Evolutionary conservation across 2,329 filamentous ascomycete species (phyloP).

Genomic region (Lasiodiplodia sp.): DNA sequence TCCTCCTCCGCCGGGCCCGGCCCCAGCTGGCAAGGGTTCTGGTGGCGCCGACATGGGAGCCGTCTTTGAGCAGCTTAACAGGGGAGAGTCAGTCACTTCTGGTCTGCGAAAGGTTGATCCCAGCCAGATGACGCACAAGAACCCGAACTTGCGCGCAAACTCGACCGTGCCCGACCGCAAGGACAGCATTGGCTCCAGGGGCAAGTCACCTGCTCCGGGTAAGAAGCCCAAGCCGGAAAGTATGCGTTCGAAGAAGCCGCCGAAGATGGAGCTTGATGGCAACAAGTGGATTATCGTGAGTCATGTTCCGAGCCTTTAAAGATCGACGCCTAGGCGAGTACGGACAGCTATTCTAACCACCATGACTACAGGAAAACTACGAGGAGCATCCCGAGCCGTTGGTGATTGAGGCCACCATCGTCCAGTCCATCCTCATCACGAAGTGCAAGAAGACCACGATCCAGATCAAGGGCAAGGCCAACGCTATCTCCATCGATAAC

Average conservation of each 20-base stretch:
- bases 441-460: conserved; percentile 91
- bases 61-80: conserved; percentile 91
- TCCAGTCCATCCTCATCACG: conserved; percentile 90
- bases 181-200: conserved; percentile 63
- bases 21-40: conserved; percentile 49
- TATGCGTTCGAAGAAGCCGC: conserved; percentile 57
- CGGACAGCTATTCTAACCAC: neutral
- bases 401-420: conserved; percentile 80
- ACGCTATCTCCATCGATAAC: conserved; percentile 96
- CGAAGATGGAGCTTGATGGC: conserved; percentile 59
- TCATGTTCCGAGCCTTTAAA: conserved; percentile 28
- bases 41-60: conserved; percentile 72
- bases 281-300: conserved; percentile 92
- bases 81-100: conserved; percentile 85
- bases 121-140: conserved; percentile 98
- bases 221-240: conserved; percentile 65
- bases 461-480: conserved; percentile 90
- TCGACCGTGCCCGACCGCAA: conserved; percentile 71
- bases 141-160: conserved; percentile 80
- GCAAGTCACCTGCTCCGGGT: conserved; percentile 80
- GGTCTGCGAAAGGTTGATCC: conserved; percentile 92
- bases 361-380: conserved; percentile 76
- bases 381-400: conserved; percentile 77
- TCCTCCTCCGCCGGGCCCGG: conserved; percentile 66
- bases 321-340: neutral